Conservation (phyloP, 179 eudicot species). For the Heliamphora pulchella region DNA sequence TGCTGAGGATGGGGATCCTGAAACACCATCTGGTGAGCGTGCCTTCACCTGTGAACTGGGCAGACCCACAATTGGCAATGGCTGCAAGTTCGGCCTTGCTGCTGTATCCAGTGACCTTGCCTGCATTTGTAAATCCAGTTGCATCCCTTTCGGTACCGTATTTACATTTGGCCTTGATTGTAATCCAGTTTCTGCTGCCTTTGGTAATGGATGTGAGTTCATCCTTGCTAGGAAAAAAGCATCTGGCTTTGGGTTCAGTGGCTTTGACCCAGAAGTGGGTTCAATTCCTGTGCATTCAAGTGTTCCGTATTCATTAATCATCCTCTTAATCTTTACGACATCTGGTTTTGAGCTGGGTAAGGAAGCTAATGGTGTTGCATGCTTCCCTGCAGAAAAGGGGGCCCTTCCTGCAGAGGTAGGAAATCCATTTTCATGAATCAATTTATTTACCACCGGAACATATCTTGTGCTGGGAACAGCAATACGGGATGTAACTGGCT, state of each 20-base stretch:
- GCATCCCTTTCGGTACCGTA: not conserved
- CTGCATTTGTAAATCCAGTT: not conserved
- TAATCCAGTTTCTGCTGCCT: not conserved
- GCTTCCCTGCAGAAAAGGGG: not conserved
- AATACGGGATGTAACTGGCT: slow-evolving; percentile 7
- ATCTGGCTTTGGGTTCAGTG: not conserved
- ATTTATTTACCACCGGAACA: not conserved
- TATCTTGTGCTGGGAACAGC: slow-evolving; percentile 19
- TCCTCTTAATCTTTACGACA: slow-evolving; percentile 14
- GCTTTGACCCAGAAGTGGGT: slow-evolving; percentile 10
- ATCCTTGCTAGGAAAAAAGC: not conserved
- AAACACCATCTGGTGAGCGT: not conserved
- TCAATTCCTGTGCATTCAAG: slow-evolving; percentile 7
- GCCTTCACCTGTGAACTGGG: slow-evolving; percentile 5
- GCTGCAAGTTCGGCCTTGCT: not conserved
- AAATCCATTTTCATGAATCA: slow-evolving; percentile 8
- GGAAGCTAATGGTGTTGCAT: not conserved
- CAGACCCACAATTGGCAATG: not conserved
- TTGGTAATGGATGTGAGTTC: not conserved
- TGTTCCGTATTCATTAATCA: slow-evolving; percentile 8
- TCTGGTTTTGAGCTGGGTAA: slow-evolving; percentile 12
- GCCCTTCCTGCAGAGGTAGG: not conserved
- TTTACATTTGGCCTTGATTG: not conserved
- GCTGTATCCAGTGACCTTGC: not conserved
- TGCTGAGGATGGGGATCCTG: slow-evolving; percentile 14